A percentile compares a stretch with the other conserved stretches of the same genome.
Evolutionary conservation across 1,139 yeast species (phyloP).

Genomic region (Trichomonascaceae sp.): DNA sequence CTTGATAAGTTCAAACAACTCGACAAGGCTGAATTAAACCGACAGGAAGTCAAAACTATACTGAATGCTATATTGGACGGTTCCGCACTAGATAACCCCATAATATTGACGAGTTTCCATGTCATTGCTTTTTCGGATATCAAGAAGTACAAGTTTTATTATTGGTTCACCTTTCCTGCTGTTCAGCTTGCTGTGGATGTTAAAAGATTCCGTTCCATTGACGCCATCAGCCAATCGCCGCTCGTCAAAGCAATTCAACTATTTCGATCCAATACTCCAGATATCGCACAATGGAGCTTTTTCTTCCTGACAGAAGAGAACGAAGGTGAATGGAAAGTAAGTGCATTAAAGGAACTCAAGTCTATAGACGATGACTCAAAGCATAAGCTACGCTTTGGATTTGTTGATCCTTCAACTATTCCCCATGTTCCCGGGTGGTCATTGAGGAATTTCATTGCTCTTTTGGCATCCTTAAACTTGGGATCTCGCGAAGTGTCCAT

Average conservation of each 20-base stretch:
- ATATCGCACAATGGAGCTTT: constrained; percentile 25
- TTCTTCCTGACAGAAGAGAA: constrained; percentile 26
- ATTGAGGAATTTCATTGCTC: constrained; percentile 57
- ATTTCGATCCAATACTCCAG: constrained; percentile 17
- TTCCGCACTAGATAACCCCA: constrained; percentile 36
- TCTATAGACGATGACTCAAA: not conserved
- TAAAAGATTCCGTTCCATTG: constrained; percentile 10
- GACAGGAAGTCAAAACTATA: constrained; percentile 39
- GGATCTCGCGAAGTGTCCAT: constrained; percentile 35
- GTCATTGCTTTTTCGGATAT: constrained; percentile 77
- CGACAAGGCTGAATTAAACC: constrained; percentile 56
- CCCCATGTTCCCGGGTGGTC: constrained; percentile 51
- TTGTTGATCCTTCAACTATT: constrained; percentile 55
- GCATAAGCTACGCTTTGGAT: constrained; percentile 37
- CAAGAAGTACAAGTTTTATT: constrained; percentile 78
- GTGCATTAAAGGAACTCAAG: constrained; percentile 19
- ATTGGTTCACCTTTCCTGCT: constrained; percentile 84
- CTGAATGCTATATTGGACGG: constrained; percentile 31
- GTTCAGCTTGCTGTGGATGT: constrained; percentile 30
- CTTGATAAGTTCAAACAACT: constrained; percentile 70
- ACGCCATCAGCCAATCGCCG: constrained; percentile 2
- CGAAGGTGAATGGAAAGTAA: constrained; percentile 26
- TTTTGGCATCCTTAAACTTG: constrained; percentile 30
- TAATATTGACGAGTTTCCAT: constrained; percentile 43
- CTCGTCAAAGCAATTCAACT: constrained; percentile 13